phyloP scores from a whole-genome alignment of 2,329 filamentous ascomycete genomes.

The Pestalotiopsis sp. region DNA sequence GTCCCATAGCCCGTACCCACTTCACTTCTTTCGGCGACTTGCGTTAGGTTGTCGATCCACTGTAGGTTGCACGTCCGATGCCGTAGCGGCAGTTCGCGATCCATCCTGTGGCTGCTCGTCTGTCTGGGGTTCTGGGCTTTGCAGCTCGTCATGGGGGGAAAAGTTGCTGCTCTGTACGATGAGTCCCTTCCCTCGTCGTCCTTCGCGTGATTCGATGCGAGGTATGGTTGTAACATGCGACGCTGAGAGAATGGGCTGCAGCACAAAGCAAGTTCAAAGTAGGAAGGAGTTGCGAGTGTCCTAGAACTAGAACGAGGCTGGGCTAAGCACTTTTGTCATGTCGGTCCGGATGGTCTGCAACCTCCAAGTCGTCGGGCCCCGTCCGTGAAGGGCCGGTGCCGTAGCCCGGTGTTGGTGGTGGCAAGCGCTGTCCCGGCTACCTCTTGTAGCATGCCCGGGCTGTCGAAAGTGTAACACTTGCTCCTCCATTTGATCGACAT shows the following conservation, averaged over 20 bases:
- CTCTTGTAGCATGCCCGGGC: background rate
- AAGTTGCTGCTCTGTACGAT: background rate
- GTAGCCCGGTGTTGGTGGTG: background rate
- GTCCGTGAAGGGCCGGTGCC: conserved; percentile 4
- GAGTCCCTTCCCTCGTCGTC: background rate
- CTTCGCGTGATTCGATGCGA: background rate
- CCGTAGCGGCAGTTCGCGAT: conserved; percentile 5
- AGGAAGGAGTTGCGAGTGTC: conserved; percentile 7
- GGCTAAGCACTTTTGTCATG: background rate
- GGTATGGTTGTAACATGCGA: conserved; percentile 1
- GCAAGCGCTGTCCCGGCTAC: background rate
- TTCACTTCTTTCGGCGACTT: conserved; percentile 7
- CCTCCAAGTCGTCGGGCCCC: background rate
- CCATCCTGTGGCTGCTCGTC: conserved; percentile 3
- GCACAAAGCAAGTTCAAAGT: background rate
- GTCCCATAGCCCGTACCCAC: background rate
- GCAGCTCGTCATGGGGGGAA: background rate
- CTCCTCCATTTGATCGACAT: background rate
- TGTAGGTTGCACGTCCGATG: conserved; percentile 3
- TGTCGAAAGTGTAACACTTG: background rate
- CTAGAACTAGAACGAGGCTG: background rate
- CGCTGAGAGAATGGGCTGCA: background rate
- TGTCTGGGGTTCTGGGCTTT: conserved; percentile 8
- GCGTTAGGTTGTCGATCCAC: conserved; percentile 1
- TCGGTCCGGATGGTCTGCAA: conserved; percentile 1